Percentiles rank a stretch among this genome's conserved stretches.
Evolutionary conservation across 2,329 filamentous ascomycete species (phyloP).

Genomic region (Dactylellina cionopaga): DNA sequence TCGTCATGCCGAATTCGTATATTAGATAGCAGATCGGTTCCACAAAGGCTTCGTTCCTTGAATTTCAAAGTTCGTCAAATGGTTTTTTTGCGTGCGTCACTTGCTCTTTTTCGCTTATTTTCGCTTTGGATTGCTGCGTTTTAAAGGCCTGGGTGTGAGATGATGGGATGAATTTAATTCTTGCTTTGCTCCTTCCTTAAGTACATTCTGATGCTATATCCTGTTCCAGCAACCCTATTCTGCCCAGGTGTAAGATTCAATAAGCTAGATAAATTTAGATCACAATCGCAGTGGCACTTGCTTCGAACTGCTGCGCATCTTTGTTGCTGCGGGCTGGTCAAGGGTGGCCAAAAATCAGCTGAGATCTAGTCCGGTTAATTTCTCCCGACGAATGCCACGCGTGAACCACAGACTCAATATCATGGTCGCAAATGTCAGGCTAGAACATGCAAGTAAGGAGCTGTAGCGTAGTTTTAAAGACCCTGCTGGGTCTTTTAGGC

Average conservation of each 20-base stretch:
- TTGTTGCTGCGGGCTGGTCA: neutral
- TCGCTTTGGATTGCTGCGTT: constrained; percentile 15
- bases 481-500: neutral
- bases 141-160: neutral
- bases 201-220: neutral
- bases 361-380: no score
- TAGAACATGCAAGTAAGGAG: constrained; percentile 11
- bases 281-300: constrained; percentile 10
- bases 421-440: constrained; percentile 5
- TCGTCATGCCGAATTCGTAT: constrained; percentile 28
- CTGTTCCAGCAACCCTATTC: neutral
- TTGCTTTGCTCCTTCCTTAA: constrained; percentile 11
- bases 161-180: neutral
- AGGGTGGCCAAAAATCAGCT: neutral
- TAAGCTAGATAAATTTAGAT: neutral
- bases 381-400: constrained; percentile 1
- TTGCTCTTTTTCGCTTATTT: neutral
- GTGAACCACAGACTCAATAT: neutral
- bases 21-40: constrained; percentile 5
- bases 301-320: neutral
- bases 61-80: constrained; percentile 1
- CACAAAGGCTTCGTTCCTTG: constrained; percentile 24
- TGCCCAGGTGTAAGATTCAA: neutral
- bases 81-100: neutral
- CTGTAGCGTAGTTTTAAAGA: constrained; percentile 21